Evolutionary conservation across 371 early-diverging fungal genomes (phyloP).

Genomic region (Actinomortierella ambigua): DNA sequence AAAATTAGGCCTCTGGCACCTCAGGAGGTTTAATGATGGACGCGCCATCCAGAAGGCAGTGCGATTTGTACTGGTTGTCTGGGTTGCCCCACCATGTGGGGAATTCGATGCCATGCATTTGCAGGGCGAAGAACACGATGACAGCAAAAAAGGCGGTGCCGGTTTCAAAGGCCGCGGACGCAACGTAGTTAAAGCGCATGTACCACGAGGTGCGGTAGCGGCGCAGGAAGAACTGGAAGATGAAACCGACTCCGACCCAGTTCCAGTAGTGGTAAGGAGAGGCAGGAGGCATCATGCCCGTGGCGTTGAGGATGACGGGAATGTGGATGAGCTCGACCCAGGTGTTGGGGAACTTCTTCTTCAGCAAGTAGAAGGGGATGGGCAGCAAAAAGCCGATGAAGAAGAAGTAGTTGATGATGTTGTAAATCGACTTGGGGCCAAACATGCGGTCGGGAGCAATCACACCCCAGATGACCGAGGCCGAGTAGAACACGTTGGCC

Average conservation of each 20-base stretch:
- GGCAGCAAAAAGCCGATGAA: conserved; percentile 46
- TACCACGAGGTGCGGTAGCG: conserved; percentile 63
- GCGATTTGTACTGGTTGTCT: no score
- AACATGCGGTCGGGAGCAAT: conserved; percentile 70
- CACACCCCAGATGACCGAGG: conserved; percentile 63
- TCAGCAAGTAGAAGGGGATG: conserved; percentile 23
- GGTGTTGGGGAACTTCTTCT: conserved; percentile 44
- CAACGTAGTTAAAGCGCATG: conserved; percentile 66
- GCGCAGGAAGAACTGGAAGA: conserved; percentile 64
- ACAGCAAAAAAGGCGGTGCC: conserved; percentile 56
- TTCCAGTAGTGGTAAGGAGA: conserved; percentile 4
- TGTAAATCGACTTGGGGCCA: conserved; percentile 56
- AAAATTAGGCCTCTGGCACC: no score
- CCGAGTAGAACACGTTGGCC: conserved; percentile 47
- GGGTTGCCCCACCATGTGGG: conserved; percentile 28
- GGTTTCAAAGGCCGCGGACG: conserved; percentile 72
- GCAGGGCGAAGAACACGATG: conserved; percentile 52
- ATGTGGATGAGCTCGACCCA: conserved; percentile 41
- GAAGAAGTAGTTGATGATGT: conserved; percentile 46
- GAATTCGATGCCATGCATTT: conserved; percentile 3
- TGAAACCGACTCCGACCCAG: conserved; percentile 26
- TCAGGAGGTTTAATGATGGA: no score
- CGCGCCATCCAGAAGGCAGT: no score
- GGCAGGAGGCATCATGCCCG: conserved; percentile 33
- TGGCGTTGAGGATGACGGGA: conserved; percentile 43